phyloP scores from a whole-genome alignment of 108 stramenopile genomes.

The Cylindrotheca fusiformis region DNA sequence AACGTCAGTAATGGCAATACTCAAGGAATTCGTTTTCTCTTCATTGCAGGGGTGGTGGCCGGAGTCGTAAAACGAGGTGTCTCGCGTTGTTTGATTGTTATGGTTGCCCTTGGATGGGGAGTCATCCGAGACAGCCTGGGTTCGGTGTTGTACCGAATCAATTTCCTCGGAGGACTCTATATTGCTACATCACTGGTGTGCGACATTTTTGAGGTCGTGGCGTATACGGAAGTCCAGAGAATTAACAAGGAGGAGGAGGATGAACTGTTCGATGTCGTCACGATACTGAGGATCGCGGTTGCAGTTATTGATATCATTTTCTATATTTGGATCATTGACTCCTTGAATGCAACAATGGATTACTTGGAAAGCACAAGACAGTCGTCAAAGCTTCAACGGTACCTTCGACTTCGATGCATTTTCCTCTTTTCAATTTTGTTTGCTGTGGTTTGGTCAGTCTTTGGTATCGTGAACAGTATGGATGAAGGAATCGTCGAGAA shows the following conservation, averaged over 20 bases:
- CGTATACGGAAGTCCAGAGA: conserved; percentile 64
- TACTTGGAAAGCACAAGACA: conserved; percentile 85
- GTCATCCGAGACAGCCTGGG: conserved; percentile 78
- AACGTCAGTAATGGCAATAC: not conserved
- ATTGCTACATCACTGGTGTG: conserved; percentile 48
- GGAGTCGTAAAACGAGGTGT: conserved; percentile 77
- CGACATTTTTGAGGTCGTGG: conserved; percentile 72
- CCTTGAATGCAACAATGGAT: conserved; percentile 77
- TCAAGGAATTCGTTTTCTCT: not conserved
- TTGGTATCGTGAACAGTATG: conserved; percentile 72
- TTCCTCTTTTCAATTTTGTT: conserved; percentile 79
- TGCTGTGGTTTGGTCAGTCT: conserved; percentile 75
- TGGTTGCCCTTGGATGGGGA: conserved; percentile 85
- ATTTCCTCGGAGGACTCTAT: conserved; percentile 61
- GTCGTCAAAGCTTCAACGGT: conserved; percentile 65
- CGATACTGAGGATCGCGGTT: conserved; percentile 62
- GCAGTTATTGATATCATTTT: conserved; percentile 71
- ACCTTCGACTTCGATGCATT: conserved; percentile 71
- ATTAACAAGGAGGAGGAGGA: conserved; percentile 58
- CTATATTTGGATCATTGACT: conserved; percentile 85
- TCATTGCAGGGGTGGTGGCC: conserved; percentile 48
- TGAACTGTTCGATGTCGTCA: conserved; percentile 71
- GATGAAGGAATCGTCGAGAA: conserved; percentile 60
- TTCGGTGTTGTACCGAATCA: conserved; percentile 58
- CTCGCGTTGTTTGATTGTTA: conserved; percentile 73